phyloP scores from a whole-genome alignment of 2,329 filamentous ascomycete genomes.

The Stagonosporopsis cucurbitacearum region DNA sequence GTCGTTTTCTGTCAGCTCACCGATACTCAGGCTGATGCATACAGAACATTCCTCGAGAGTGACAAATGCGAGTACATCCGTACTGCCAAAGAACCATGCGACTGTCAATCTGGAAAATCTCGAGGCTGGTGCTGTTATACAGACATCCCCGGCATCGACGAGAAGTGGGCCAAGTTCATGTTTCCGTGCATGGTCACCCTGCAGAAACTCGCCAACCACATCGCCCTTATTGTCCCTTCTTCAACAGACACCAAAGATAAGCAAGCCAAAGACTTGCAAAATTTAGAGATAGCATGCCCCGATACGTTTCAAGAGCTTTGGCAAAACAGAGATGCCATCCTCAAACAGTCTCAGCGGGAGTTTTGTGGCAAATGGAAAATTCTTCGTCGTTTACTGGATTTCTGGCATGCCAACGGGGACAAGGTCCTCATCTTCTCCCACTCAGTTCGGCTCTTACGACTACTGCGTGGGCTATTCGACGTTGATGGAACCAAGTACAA shows the following conservation, averaged over 20 bases:
- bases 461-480: constrained; percentile 84
- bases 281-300: constrained; percentile 76
- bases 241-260: constrained; percentile 71
- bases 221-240: constrained; percentile 82
- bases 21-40: constrained; percentile 78
- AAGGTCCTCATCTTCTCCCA: constrained; percentile 97
- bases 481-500: constrained; percentile 80
- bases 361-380: constrained; percentile 98
- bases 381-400: constrained; percentile 80
- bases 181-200: constrained; percentile 85
- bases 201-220: constrained; percentile 89
- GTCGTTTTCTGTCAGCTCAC: constrained; percentile 96
- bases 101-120: constrained; percentile 71
- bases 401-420: constrained; percentile 89
- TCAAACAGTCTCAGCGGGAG: constrained; percentile 82
- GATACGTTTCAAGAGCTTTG: constrained; percentile 77
- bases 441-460: constrained; percentile 81
- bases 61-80: constrained; percentile 74
- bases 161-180: constrained; percentile 75
- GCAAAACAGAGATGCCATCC: constrained; percentile 75
- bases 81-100: constrained; percentile 70
- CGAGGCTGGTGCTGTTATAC: constrained; percentile 82
- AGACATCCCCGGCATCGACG: constrained; percentile 60
- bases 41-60: constrained; percentile 79
- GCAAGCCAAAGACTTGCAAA: constrained; percentile 76